Evolutionary conservation across 208 protist genomes (phyloP).

Genomic region (Wallacemonas collosoma): DNA sequence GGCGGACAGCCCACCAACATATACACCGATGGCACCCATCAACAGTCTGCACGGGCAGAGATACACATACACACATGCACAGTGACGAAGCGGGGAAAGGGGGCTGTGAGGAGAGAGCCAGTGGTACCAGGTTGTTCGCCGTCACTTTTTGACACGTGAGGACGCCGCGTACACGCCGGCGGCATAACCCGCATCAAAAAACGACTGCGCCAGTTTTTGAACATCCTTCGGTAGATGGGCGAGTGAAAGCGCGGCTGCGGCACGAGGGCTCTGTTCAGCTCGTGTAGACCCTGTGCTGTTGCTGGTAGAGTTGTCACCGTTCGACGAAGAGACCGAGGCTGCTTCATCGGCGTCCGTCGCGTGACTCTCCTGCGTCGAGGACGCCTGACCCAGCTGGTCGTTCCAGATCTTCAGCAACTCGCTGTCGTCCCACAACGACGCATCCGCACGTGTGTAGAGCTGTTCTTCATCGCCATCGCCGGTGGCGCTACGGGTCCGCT

Average conservation of each 20-base stretch:
- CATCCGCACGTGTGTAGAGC: slow-evolving; percentile 49
- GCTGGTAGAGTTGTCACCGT: neutral
- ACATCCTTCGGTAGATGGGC: slow-evolving; percentile 43
- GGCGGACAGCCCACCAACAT: too few relatives aligned
- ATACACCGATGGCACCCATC: too few relatives aligned
- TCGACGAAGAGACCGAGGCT: neutral
- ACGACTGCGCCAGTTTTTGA: slow-evolving; percentile 41
- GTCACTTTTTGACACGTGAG: slow-evolving; percentile 7
- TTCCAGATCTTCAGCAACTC: slow-evolving; percentile 82
- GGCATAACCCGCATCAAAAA: slow-evolving; percentile 60
- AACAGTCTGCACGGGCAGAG: too few relatives aligned
- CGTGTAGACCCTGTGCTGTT: neutral
- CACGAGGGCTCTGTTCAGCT: neutral
- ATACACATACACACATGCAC: too few relatives aligned
- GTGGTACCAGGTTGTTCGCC: too few relatives aligned
- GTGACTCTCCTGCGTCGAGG: neutral
- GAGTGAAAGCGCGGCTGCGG: neutral
- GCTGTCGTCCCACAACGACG: slow-evolving; percentile 79
- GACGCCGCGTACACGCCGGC: slow-evolving; percentile 37
- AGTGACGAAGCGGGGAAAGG: too few relatives aligned
- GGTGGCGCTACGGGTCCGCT: neutral
- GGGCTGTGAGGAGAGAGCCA: too few relatives aligned
- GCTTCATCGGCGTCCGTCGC: neutral
- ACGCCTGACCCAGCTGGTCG: slow-evolving; percentile 56
- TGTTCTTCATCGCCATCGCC: slow-evolving; percentile 17